Conservation (phyloP, 164 flowering plant species). For the Cinnamomum chago region DNA sequence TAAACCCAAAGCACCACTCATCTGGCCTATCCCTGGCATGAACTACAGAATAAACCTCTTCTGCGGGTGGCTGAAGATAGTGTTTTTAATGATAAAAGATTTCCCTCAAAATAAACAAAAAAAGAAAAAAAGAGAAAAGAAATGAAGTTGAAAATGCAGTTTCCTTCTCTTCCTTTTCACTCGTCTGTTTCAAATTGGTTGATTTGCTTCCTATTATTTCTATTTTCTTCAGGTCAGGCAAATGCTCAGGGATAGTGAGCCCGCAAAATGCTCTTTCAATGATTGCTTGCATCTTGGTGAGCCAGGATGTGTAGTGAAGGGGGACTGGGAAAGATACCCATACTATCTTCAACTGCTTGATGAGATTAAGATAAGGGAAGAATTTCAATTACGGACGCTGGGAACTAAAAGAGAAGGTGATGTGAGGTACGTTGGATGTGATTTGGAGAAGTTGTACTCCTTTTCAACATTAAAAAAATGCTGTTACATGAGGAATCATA, state of each 20-base stretch:
- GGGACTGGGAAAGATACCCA: constrained; percentile 89
- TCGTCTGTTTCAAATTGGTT: not conserved
- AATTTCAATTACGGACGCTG: constrained; percentile 71
- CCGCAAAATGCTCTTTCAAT: constrained; percentile 69
- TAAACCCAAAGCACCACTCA: too few species aligned
- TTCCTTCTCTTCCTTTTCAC: not conserved
- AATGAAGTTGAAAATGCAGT: not conserved
- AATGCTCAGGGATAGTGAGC: constrained; percentile 41
- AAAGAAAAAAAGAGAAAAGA: not conserved
- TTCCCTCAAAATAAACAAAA: too few species aligned
- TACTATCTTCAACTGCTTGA: constrained; percentile 89
- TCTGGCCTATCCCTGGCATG: too few species aligned
- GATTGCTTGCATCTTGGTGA: constrained; percentile 93
- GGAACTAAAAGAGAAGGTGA: constrained; percentile 92
- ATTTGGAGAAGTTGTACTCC: not conserved
- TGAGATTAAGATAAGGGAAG: constrained; percentile 89
- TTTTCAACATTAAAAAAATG: too few species aligned
- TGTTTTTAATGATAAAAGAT: too few species aligned
- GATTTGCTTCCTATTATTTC: not conserved
- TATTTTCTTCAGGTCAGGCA: constrained; percentile 48
- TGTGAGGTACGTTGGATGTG: constrained; percentile 52
- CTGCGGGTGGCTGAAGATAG: too few species aligned
- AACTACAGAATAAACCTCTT: too few species aligned
- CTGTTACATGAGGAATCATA: too few species aligned
- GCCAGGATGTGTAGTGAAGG: constrained; percentile 75